These are phyloP conservation scores for Penicillium pulvis DNA, from an alignment of 495 filamentous ascomycete species.

Conservation along the genomic window DNA sequence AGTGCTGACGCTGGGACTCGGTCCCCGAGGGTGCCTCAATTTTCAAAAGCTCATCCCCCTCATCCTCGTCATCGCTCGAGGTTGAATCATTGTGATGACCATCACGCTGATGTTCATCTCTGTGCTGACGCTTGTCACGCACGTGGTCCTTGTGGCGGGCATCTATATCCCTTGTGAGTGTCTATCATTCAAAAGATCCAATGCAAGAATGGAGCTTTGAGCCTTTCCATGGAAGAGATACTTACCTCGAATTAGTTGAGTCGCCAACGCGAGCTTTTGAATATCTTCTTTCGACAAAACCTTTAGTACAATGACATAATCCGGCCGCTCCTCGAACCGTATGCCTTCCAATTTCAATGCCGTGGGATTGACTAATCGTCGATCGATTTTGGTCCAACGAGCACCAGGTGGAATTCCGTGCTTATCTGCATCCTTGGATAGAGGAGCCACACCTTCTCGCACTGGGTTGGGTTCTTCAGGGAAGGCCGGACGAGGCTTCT, in stretches of 20 bases:
- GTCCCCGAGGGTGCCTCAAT: slow-evolving; percentile 33
- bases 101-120: slow-evolving; percentile 36
- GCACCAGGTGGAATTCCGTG: slow-evolving; percentile 75
- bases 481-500: slow-evolving; percentile 71
- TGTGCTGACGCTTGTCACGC: slow-evolving; percentile 36
- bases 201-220: background rate
- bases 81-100: slow-evolving; percentile 34
- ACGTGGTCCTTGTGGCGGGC: slow-evolving; percentile 37
- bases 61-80: slow-evolving; percentile 46
- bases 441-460: slow-evolving; percentile 85
- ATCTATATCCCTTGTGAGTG: slow-evolving; percentile 28
- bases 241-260: slow-evolving; percentile 74
- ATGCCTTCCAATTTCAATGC: slow-evolving; percentile 76
- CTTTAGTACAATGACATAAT: slow-evolving; percentile 82
- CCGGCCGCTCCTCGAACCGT: slow-evolving; percentile 76
- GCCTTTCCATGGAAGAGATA: background rate
- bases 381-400: slow-evolving; percentile 87
- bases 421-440: slow-evolving; percentile 72
- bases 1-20: slow-evolving; percentile 10
- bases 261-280: slow-evolving; percentile 73
- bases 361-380: slow-evolving; percentile 79
- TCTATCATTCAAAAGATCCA: background rate
- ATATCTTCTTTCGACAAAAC: slow-evolving; percentile 83
- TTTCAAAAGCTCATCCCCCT: slow-evolving; percentile 35
- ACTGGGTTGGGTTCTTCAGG: slow-evolving; percentile 76